phyloP scores from a whole-genome alignment of 768 basidiomycete genomes.

The Dictyophora rubrovolvata region DNA sequence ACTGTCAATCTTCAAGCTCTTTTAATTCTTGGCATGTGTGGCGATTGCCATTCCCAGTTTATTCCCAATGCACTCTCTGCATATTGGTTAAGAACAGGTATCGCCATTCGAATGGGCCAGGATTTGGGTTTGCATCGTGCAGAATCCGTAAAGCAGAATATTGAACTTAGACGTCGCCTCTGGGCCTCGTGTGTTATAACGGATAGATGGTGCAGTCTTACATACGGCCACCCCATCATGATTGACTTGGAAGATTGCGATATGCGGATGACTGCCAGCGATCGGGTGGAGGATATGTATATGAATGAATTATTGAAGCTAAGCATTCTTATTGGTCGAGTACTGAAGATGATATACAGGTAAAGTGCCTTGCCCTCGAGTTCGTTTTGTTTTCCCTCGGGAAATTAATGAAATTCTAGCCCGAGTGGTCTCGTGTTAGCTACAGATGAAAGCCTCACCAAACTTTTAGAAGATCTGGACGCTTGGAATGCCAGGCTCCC shows the following conservation, averaged over 20 bases:
- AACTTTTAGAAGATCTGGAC: slow-evolving; percentile 55
- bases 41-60: slow-evolving; percentile 84
- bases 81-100: slow-evolving; percentile 76
- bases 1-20: slow-evolving; percentile 83
- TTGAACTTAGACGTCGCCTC: slow-evolving; percentile 80
- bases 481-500: slow-evolving; percentile 75
- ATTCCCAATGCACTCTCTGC: slow-evolving; percentile 80
- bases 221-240: slow-evolving; percentile 91
- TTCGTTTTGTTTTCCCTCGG: slow-evolving; percentile 11
- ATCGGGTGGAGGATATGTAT: slow-evolving; percentile 67
- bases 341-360: slow-evolving; percentile 92
- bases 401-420: slow-evolving; percentile 26
- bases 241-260: slow-evolving; percentile 97
- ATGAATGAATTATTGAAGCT: slow-evolving; percentile 87
- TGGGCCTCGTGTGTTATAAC: slow-evolving; percentile 94
- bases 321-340: slow-evolving; percentile 82
- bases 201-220: slow-evolving; percentile 86
- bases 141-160: slow-evolving; percentile 71
- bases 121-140: slow-evolving; percentile 93
- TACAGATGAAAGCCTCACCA: slow-evolving; percentile 67
- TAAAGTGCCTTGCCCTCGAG: slow-evolving; percentile 19
- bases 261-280: slow-evolving; percentile 82
- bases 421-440: slow-evolving; percentile 82
- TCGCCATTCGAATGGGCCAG: slow-evolving; percentile 95
- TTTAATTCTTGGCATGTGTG: slow-evolving; percentile 77